Conservation (phyloP, 73 alveolate species). For the Tetrahymena malaccensis region DNA sequence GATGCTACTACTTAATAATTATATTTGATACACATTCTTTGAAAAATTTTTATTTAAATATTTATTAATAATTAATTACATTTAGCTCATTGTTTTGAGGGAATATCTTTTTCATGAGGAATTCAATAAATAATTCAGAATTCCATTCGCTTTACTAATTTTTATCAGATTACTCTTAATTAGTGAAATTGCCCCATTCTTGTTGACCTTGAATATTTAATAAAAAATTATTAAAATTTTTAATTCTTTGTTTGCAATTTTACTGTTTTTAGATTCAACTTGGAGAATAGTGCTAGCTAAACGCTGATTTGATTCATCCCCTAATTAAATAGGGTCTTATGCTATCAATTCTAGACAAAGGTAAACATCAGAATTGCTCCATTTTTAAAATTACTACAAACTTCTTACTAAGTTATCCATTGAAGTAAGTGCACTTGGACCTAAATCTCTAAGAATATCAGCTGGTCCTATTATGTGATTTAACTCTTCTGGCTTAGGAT, state of each 20-base stretch:
- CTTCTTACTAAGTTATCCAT: not conserved
- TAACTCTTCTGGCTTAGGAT: not conserved
- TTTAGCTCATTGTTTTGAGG: not conserved
- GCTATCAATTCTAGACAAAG: not conserved
- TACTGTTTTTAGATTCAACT: not conserved
- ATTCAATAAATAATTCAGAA: not conserved
- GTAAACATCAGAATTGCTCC: not conserved
- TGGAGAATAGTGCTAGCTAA: not conserved
- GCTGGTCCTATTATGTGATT: not conserved
- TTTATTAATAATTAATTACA: not conserved
- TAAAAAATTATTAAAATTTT: not conserved
- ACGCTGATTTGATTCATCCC: not conserved
- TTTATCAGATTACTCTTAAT: not conserved
- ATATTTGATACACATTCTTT: no score
- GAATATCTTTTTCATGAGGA: not conserved
- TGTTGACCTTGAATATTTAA: not conserved
- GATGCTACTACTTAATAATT: no score
- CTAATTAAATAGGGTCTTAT: not conserved
- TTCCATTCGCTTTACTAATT: not conserved
- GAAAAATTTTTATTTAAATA: not conserved
- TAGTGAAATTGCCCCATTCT: not conserved
- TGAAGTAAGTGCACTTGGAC: not conserved
- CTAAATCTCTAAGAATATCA: not conserved
- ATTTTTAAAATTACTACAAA: not conserved
- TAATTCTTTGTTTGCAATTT: not conserved